Percentiles rank a stretch among this genome's conserved stretches.
Conservation (phyloP, 2,329 filamentous ascomycete genomes). For the Pyricularia grisea region DNA sequence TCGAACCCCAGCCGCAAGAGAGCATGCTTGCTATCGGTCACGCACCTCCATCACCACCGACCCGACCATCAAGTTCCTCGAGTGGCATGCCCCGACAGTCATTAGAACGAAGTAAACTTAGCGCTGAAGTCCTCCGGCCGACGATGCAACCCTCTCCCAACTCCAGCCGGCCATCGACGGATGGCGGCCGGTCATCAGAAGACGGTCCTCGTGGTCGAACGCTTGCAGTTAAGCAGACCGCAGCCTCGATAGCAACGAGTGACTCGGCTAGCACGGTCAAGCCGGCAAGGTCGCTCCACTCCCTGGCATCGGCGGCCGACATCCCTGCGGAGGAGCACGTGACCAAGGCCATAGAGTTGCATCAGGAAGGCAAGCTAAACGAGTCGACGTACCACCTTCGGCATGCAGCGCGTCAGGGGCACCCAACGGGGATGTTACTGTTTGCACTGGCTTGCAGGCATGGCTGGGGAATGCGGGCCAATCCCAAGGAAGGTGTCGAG, state of each 20-base stretch:
- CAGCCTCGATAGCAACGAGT: constrained; percentile 38
- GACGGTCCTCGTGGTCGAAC: constrained; percentile 37
- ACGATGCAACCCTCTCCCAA: constrained; percentile 33
- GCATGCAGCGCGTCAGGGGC: constrained; percentile 73
- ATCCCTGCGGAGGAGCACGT: constrained; percentile 83
- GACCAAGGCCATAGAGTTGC: constrained; percentile 78
- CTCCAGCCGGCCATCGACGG: constrained; percentile 33
- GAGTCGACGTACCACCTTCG: constrained; percentile 96
- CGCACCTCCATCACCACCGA: constrained; percentile 53
- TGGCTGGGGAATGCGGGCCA: constrained; percentile 94
- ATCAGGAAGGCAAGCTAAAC: constrained; percentile 77
- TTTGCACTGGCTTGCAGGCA: constrained; percentile 93
- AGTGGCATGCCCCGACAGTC: constrained; percentile 34
- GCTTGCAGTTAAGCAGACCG: constrained; percentile 29
- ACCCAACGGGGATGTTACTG: constrained; percentile 90
- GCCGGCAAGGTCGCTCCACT: constrained; percentile 29
- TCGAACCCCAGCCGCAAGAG: constrained; percentile 41
- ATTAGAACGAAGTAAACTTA: constrained; percentile 39
- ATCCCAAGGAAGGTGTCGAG: constrained; percentile 78
- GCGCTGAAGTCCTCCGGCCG: constrained; percentile 33
- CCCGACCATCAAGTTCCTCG: constrained; percentile 48
- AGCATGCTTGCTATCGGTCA: constrained; percentile 32
- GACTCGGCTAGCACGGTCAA: constrained; percentile 47
- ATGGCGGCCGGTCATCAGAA: constrained; percentile 34
- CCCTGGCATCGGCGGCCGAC: constrained; percentile 52